Conservation (phyloP, 2,329 filamentous ascomycete species). For the Alternaria viburni region DNA sequence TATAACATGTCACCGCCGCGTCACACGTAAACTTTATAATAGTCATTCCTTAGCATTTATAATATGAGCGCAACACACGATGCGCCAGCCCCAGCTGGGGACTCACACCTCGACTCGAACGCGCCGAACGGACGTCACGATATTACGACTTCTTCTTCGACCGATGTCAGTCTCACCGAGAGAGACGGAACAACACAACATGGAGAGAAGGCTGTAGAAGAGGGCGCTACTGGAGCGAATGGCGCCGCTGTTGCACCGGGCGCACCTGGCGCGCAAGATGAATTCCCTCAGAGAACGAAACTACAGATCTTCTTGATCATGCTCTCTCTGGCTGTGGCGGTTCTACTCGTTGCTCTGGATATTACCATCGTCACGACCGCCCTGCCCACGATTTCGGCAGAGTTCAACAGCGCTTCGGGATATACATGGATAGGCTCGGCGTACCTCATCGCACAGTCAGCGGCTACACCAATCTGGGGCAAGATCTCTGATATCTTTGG, state of each 20-base stretch:
- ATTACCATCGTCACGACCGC: slow-evolving; percentile 69
- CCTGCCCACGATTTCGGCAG: slow-evolving; percentile 63
- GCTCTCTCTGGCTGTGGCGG: slow-evolving; percentile 58
- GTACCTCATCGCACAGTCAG: slow-evolving; percentile 58
- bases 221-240: slow-evolving; percentile 4
- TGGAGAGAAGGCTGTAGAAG: slow-evolving; percentile 1
- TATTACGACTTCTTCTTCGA: slow-evolving; percentile 22
- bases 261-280: slow-evolving; percentile 24
- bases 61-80: slow-evolving; percentile 15
- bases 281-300: slow-evolving; percentile 43
- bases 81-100: not conserved
- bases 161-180: slow-evolving; percentile 17
- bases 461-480: slow-evolving; percentile 64
- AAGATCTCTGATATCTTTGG: slow-evolving; percentile 73
- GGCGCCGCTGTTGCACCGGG: slow-evolving; percentile 15
- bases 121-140: slow-evolving; percentile 19
- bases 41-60: not conserved
- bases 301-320: slow-evolving; percentile 57
- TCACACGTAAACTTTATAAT: not conserved
- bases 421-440: slow-evolving; percentile 63
- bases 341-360: slow-evolving; percentile 66
- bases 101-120: not conserved
- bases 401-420: slow-evolving; percentile 58
- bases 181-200: slow-evolving; percentile 9
- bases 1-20: slow-evolving; percentile 5